Base-by-base conservation (phyloP, 2,329 filamentous ascomycete species). In the Colletotrichum sp. region DNA sequence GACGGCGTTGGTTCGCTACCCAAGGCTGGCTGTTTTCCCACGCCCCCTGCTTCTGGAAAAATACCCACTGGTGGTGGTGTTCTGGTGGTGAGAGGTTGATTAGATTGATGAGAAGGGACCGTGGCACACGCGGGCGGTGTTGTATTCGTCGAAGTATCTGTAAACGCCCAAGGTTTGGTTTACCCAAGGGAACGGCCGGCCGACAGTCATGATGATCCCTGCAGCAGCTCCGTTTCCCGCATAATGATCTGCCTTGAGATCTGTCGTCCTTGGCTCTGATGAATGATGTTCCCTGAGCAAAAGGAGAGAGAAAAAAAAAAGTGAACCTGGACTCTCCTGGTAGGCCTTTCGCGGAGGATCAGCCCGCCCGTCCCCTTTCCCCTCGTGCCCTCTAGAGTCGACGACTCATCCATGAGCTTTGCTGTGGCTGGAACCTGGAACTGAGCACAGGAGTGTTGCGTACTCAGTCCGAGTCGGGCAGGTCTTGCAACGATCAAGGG, bases 31-130 rank as follows among this genome's bases (percentile, higher is more conserved):
- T 26, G 55, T 61, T 59, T 30, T 39, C 34, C 30, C 36, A 21
- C 15, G 7, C 59, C 64, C 52, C 67, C 60, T 73, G 55, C 70
- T 76, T 74, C 64, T 74, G 32, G 65, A 68, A 60, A 55, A 60
- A 65, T 61, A 66, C 24, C 74, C 59, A 73, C 70, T 24, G 32
- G 18, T 73, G 65, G 64, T 69, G 70, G 34, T 74, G 70, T 66
- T 69, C 48, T 69, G 34, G 64, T 76, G 48, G 71, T 74, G 71
- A 76, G 74, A 76, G 59, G 70, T 76, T 74, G 59, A 74, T 73
- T 74, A 48, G 61, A 65, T 32, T 43, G 32, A 72, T 67, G 57
- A 66, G 30, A 21, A 52, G 59, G 32, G 32, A 72, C 34, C 13
- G 24, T 16, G 13, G 55, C 30, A 32, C 34, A 30, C 26, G 57